Base-by-base conservation (phyloP, 2,329 filamentous ascomycete species). In the Arthrocladium fulminans region DNA sequence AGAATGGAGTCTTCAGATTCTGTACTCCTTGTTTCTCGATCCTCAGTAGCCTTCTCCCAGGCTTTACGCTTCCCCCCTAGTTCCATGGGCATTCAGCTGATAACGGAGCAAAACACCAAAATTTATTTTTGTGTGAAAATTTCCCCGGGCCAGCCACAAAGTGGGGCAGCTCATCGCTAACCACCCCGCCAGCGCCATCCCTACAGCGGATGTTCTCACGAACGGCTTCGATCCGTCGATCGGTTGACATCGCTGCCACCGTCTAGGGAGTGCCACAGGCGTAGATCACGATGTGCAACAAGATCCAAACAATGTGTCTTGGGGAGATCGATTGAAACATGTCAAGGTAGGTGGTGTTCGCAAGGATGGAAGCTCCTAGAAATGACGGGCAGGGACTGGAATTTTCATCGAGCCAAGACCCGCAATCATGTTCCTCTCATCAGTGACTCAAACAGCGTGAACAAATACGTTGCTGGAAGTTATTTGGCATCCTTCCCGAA, bases 351-450 rank as follows among this genome's bases (percentile, higher is more conserved):
- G 41, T 44, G 24, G 3, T 20, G 29, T 15, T 23, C 5, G 24
- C 19, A n/a, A 22, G 19, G 25, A 32, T 51, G 44, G 54, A 56
- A 54, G 4, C 35, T 19, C 41, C 27, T 34, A 49, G 52, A 56
- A 54, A 8, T 10, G 35, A 12, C 41, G 20, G 45, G 54, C 50
- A 52, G 46, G 47, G 50, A 23, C 54, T 54, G 43, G 50, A 56
- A 47, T 13, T 19, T 44, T 22, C 42, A 23, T 46, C 20, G 42
- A 41, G 50, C 50, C 47, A 51, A 45, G 41, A 44, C 10, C 25
- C 24, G 25, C 24, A 22, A 29, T 37, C 37, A 29, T 42, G n/a
- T 30, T 25, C 27, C 32, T 40, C 29, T 40, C 38, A 49, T 24
- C 15, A n/a, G 17, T 41, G 19, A 41, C 20, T 25, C 13, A 15